A percentile compares a stretch with the other conserved stretches of the same genome.
These are phyloP conservation scores for Inosperma sp. DNA, from an alignment of 768 basidiomycete genomes.

Conservation along the genomic window DNA sequence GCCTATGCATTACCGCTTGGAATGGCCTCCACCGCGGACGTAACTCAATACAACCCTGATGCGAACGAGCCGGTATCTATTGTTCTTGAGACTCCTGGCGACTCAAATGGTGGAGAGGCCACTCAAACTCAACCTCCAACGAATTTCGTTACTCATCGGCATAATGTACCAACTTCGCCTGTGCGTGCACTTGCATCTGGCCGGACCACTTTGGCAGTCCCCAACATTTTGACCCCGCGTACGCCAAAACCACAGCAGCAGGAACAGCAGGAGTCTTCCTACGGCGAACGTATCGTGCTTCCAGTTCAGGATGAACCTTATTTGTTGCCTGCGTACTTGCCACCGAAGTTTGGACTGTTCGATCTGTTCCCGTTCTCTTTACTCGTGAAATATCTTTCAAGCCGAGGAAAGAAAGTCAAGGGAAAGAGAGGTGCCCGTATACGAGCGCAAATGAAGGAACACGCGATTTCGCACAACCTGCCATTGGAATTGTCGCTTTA, in stretches of 20 bases:
- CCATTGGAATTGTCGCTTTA: slow-evolving; percentile 69
- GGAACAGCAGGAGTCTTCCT: slow-evolving; percentile 5
- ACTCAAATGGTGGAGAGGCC: slow-evolving; percentile 10
- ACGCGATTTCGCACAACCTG: slow-evolving; percentile 51
- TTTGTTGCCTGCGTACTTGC: slow-evolving; percentile 50
- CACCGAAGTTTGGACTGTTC: slow-evolving; percentile 56
- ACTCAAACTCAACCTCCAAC: slow-evolving; percentile 16
- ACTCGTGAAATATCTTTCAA: slow-evolving; percentile 42
- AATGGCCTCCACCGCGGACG: slow-evolving; percentile 32
- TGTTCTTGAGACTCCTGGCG: background rate
- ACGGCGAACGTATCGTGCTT: slow-evolving; percentile 33
- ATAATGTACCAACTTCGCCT: no score
- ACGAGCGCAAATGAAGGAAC: slow-evolving; percentile 45
- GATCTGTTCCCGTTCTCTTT: slow-evolving; percentile 71
- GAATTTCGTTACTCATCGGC: no score
- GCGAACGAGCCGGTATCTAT: background rate
- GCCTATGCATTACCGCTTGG: slow-evolving; percentile 54
- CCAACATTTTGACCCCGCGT: slow-evolving; percentile 17
- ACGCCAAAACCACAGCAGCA: slow-evolving; percentile 16
- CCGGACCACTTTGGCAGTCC: no score
- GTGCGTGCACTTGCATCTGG: no score
- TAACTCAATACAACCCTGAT: slow-evolving; percentile 6
- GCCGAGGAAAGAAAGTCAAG: slow-evolving; percentile 45
- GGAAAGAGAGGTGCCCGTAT: slow-evolving; percentile 60
- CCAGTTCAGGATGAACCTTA: slow-evolving; percentile 40